Conservation (phyloP, 768 basidiomycete species). For the Hygrophorus pudorinus region DNA sequence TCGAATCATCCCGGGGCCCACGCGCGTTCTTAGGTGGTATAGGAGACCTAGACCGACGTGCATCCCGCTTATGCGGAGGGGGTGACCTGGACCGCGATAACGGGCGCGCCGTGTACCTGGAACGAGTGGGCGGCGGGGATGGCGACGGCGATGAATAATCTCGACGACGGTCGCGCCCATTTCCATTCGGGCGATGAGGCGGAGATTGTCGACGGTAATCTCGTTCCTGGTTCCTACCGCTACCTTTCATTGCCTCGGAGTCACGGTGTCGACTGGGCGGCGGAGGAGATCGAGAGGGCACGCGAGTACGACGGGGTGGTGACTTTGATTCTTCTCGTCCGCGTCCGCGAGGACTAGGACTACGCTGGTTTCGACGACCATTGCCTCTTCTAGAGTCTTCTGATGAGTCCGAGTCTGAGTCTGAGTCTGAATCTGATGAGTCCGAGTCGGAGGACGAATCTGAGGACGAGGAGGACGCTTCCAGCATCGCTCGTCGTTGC, state of each 20-base stretch:
- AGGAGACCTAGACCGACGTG: conserved; percentile 16
- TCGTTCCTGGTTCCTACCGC: background rate
- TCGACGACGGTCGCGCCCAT: conserved; percentile 9
- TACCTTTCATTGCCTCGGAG: conserved; percentile 12
- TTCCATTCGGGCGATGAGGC: conserved; percentile 6
- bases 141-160: conserved; percentile 16
- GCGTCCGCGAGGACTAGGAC: conserved; percentile 8
- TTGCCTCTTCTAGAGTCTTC: conserved; percentile 13
- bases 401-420: conserved; percentile 16
- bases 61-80: conserved; percentile 15
- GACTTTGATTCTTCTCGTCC: conserved; percentile 13
- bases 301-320: conserved; percentile 12
- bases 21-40: background rate
- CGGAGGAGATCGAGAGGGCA: conserved; percentile 18
- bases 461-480: conserved; percentile 43
- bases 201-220: conserved; percentile 5
- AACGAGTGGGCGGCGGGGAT: background rate
- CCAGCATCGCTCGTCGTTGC: conserved; percentile 81
- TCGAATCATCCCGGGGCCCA: background rate
- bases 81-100: conserved; percentile 5
- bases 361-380: conserved; percentile 13
- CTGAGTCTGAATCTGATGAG: conserved; percentile 19
- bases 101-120: background rate
- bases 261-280: conserved; percentile 11
- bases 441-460: conserved; percentile 22